phyloP scores from a whole-genome alignment of 305 asterid genomes.

The Withania somnifera region DNA sequence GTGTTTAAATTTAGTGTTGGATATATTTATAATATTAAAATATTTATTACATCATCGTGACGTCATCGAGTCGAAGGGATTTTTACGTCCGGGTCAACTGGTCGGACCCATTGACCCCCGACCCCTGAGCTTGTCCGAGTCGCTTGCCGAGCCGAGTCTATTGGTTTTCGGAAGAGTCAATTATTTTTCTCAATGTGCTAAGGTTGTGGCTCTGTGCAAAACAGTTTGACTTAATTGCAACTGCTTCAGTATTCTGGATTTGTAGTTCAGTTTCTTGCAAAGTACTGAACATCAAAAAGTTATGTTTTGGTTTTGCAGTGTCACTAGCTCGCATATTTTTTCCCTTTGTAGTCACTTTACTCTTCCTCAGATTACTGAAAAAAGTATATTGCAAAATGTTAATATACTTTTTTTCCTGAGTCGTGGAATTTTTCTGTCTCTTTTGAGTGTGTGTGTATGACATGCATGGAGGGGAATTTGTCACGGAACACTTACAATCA shows the following conservation, averaged over 20 bases:
- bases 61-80: no score
- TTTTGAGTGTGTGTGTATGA: not conserved
- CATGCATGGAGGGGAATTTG: not conserved
- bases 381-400: not conserved
- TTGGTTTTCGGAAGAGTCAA: not conserved
- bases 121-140: no score
- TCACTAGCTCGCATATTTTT: not conserved
- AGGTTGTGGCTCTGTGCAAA: not conserved
- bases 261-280: not conserved
- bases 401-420: not conserved
- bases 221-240: not conserved
- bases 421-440: not conserved
- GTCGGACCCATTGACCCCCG: no score
- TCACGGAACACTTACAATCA: not conserved
- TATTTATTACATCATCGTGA: no score
- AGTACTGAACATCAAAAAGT: not conserved
- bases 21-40: no score
- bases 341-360: not conserved
- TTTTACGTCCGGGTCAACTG: no score
- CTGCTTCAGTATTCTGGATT: not conserved
- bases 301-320: not conserved
- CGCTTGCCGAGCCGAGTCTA: no score
- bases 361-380: not conserved
- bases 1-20: no score
- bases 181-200: not conserved